A percentile compares a stretch with the other conserved stretches of the same genome.
Evolutionary conservation across 352 stramenopile species (phyloP).

Genomic region (Phytophthora sp.): DNA sequence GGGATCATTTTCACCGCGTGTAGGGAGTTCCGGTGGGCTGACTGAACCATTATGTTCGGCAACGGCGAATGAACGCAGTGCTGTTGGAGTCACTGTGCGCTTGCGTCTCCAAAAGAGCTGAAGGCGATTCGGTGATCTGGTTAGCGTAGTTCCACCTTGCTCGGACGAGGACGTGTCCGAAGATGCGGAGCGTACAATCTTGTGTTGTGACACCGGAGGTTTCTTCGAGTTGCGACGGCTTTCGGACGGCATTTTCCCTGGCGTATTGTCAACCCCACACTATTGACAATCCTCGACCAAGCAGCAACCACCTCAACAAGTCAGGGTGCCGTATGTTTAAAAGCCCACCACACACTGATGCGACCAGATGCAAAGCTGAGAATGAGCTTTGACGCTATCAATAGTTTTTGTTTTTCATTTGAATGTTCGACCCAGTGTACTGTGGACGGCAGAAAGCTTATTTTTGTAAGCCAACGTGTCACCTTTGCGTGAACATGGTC

Average conservation of each 20-base stretch:
- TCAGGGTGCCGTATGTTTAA: not conserved
- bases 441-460: too few species aligned
- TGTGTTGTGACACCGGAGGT: not conserved
- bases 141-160: not conserved
- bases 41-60: conserved; percentile 3
- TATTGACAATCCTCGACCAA: not conserved
- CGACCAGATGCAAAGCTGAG: not conserved
- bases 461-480: conserved; percentile 8
- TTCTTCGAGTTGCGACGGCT: conserved; percentile 8
- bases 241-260: conserved; percentile 14
- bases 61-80: not conserved
- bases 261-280: not conserved
- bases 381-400: conserved; percentile 10
- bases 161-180: conserved; percentile 9
- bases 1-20: conserved; percentile 2
- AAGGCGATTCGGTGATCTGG: conserved; percentile 7
- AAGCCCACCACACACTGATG: not conserved
- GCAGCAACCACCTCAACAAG: not conserved
- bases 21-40: not conserved
- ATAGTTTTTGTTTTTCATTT: conserved; percentile 3
- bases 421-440: not conserved
- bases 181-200: not conserved
- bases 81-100: conserved; percentile 19
- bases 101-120: conserved; percentile 23
- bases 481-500: not conserved